These are phyloP conservation scores for Suillus discolor DNA, from an alignment of 768 basidiomycete species.

Conservation along the genomic window DNA sequence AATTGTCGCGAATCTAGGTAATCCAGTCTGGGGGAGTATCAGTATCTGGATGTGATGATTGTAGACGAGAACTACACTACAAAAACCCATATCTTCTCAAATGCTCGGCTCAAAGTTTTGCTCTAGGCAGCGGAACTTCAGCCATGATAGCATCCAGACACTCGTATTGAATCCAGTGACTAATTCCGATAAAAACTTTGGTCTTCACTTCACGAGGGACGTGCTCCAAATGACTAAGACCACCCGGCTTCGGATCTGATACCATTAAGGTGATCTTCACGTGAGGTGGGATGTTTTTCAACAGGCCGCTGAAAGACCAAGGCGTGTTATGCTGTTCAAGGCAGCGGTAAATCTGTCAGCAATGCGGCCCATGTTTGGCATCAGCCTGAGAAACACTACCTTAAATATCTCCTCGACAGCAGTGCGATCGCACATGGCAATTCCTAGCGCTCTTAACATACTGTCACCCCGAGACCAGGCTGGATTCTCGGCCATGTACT, in stretches of 20 bases:
- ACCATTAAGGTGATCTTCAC: slow-evolving; percentile 14
- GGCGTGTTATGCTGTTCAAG: slow-evolving; percentile 16
- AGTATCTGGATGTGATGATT: background rate
- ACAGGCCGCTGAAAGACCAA: slow-evolving; percentile 17
- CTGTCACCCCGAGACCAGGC: slow-evolving; percentile 12
- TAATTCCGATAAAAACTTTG: slow-evolving; percentile 9
- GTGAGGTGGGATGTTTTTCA: slow-evolving; percentile 9
- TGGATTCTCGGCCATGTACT: slow-evolving; percentile 13
- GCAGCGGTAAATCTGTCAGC: background rate
- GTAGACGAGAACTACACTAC: background rate
- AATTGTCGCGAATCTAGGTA: background rate
- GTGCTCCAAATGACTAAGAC: slow-evolving; percentile 16
- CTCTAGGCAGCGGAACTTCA: background rate
- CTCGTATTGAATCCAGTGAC: slow-evolving; percentile 20
- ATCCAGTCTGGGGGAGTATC: background rate
- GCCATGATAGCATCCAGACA: slow-evolving; percentile 15
- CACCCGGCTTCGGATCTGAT: slow-evolving; percentile 13
- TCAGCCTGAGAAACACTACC: slow-evolving; percentile 4
- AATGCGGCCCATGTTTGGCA: background rate
- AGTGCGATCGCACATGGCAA: slow-evolving; percentile 9
- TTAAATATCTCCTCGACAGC: slow-evolving; percentile 11
- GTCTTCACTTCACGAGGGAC: slow-evolving; percentile 11
- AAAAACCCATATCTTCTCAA: background rate
- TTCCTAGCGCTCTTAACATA: slow-evolving; percentile 12
- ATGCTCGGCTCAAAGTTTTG: background rate